Base-by-base conservation (phyloP, 2,329 filamentous ascomycete genomes). In the Aureobasidium sp. region DNA sequence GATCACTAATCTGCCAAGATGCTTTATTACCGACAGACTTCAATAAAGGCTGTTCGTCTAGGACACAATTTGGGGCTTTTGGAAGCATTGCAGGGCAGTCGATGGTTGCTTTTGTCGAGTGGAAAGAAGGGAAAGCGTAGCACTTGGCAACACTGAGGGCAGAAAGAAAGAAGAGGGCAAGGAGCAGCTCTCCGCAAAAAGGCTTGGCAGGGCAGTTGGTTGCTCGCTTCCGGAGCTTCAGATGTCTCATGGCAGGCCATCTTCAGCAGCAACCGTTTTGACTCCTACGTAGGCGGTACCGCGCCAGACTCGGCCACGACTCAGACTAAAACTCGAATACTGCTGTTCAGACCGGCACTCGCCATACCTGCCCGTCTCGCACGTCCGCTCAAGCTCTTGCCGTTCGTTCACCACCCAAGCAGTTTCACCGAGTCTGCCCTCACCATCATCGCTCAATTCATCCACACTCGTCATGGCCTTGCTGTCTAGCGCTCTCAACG, bases 401-500 rank as follows among this genome's bases (percentile, higher is more conserved):
- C 39, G 52, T 56, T 56, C 34, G 37, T 39, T 17, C 27, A 37
- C 17, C 31, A 9, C 8, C 34, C 22, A 22, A 56, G 39, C 52
- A 44, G 52, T 39, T 56, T 56, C 52, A 34, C 36, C 51, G 42
- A 41, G 3, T 42, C 53, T 37, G 36, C 37, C 37, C 37, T 29
- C 22, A 45, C 53, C 27, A 27, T 41, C 9, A 34, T 29, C 39
- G 15, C 5, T 34, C 25, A 56, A 45, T 17, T 44, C 39, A 44
- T 22, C 25, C 52, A 42, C 41, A 27, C 34, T 36, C 57, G 57
- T 61, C 59, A 93, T 94, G 90, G 84, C 86, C 62, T 84, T 88
- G 79, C 74, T 89, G 66, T 88, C 90, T 25, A 87, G 84, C 65
- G 75, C 85, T 3, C 80, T 91, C 64, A 92, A 90, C 64, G 75